Percentiles rank a stretch among this genome's conserved stretches.
These are phyloP conservation scores for Agroathelia rolfsii DNA, from an alignment of 1,284 basidiomycete genomes.

Conservation along the genomic window DNA sequence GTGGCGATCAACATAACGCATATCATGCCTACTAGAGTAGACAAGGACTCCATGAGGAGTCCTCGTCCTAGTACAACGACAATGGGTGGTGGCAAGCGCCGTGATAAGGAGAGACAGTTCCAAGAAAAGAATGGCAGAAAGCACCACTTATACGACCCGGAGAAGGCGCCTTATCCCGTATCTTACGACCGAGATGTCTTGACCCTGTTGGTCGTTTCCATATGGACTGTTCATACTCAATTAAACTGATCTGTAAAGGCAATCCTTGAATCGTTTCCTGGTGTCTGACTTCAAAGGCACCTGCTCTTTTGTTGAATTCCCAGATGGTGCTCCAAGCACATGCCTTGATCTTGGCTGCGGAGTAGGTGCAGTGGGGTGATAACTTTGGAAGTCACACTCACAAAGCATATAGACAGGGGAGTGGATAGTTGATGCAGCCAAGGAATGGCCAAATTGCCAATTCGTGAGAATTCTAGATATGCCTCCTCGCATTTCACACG, in stretches of 20 bases:
- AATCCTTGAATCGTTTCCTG: conserved; percentile 48
- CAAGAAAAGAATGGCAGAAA: conserved; percentile 46
- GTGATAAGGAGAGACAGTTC: conserved; percentile 54
- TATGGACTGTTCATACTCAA: conserved; percentile 9
- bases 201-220: conserved; percentile 43
- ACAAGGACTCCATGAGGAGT: too few species aligned
- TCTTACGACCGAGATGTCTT: conserved; percentile 28
- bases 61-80: too few species aligned
- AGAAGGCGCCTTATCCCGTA: conserved; percentile 59
- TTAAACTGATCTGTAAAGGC: conserved; percentile 25
- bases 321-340: conserved; percentile 31
- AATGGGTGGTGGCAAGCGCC: too few species aligned
- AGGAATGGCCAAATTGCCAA: conserved; percentile 53
- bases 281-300: conserved; percentile 37
- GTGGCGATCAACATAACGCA: too few species aligned
- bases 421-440: conserved; percentile 66
- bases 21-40: too few species aligned
- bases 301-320: conserved; percentile 46
- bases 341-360: conserved; percentile 65
- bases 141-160: conserved; percentile 55
- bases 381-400: too few species aligned
- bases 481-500: conserved; percentile 1
- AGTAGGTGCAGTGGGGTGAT: too few species aligned
- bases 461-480: conserved; percentile 39
- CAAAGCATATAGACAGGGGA: conserved; percentile 41